Percentiles rank a stretch among this genome's conserved stretches.
phyloP scores from a whole-genome alignment of 306 rosid species.

The Glycine latifolia region DNA sequence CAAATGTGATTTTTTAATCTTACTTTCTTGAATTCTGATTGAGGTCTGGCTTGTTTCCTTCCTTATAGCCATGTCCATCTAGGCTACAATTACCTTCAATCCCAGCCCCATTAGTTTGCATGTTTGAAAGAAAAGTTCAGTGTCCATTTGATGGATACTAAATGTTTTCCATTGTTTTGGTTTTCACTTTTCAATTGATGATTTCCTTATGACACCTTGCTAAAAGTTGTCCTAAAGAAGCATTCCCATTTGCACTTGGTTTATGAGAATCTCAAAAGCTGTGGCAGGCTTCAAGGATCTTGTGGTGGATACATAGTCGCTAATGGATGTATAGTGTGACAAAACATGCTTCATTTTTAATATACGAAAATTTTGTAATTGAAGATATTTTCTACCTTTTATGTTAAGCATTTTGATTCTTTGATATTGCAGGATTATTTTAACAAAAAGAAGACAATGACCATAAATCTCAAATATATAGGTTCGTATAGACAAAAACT shows the following conservation, averaged over 20 bases:
- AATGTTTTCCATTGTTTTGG: neutral
- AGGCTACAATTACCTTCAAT: neutral
- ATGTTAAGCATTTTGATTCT: constrained; percentile 33
- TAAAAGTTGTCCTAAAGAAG: constrained; percentile 4
- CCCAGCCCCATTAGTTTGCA: constrained; percentile 7
- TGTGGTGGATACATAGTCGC: constrained; percentile 10
- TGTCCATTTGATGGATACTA: constrained; percentile 20
- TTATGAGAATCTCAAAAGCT: neutral
- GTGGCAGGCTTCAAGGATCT: constrained; percentile 49
- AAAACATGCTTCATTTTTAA: constrained; percentile 30
- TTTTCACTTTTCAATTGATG: constrained; percentile 15
- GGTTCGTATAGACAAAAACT: constrained; percentile 58
- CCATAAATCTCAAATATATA: constrained; percentile 89
- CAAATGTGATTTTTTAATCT: neutral
- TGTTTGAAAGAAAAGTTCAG: constrained; percentile 28
- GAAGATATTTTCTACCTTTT: neutral
- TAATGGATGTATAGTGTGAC: constrained; percentile 22
- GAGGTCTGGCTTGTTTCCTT: constrained; percentile 15
- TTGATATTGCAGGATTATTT: constrained; percentile 74
- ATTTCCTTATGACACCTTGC: constrained; percentile 2
- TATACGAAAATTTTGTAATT: neutral
- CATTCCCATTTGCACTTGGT: constrained; percentile 9
- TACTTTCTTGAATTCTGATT: constrained; percentile 13
- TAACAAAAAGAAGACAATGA: constrained; percentile 51
- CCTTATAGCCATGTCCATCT: constrained; percentile 3